Base-by-base conservation (phyloP, 2,329 filamentous ascomycete species). In the Aspergillus ustus region DNA sequence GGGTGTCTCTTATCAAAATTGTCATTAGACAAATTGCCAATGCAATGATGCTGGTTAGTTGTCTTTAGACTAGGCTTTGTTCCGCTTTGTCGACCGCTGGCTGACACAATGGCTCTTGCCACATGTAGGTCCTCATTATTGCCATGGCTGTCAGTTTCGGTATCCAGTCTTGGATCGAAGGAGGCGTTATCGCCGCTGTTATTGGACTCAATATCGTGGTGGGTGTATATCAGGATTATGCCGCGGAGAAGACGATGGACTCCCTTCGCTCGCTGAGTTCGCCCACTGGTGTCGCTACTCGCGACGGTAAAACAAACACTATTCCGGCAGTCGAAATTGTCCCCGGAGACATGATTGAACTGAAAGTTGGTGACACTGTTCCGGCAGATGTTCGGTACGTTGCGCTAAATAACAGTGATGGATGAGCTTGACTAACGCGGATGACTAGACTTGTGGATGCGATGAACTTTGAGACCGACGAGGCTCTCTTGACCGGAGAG, bases 391-490 rank as follows among this genome's bases (percentile, higher is more conserved):
- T 88, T 51, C 78, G 85, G 69, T 77, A 85, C 82, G 72, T 62
- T n/a, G 2, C n/a, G 2, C 4, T 45, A 31, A n/a, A 34, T 8
- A 25, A 7, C 5, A 29, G 7, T 11, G n/a, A 6, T 11, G n/a
- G 37, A 31, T 17, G n/a, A 11, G 2, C 0, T n/a, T 28, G 11
- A 44, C 37, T 59, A 87, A 87, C 11, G 43, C 17, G 0, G 4
- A 40, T 40, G 0, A 11, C 3, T n/a, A 61, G 81, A 81, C 55
- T 83, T 44, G 76, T 85, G 51, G 84, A 86, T 70, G 78, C 84
- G 52, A 86, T 93, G 77, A 93, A 94, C 73, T 81, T 93, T 64
- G 90, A 90, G 63, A 90, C 89, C 62, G 91, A 96, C 65, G 87
- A 88, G 70, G 84, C 86, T 13, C 82, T 88, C 44, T 78, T 89